Evolutionary conservation across 352 stramenopile species (phyloP), one percentile per base, ranked within the genome.

Genomic region (Pythium brassicae): DNA sequence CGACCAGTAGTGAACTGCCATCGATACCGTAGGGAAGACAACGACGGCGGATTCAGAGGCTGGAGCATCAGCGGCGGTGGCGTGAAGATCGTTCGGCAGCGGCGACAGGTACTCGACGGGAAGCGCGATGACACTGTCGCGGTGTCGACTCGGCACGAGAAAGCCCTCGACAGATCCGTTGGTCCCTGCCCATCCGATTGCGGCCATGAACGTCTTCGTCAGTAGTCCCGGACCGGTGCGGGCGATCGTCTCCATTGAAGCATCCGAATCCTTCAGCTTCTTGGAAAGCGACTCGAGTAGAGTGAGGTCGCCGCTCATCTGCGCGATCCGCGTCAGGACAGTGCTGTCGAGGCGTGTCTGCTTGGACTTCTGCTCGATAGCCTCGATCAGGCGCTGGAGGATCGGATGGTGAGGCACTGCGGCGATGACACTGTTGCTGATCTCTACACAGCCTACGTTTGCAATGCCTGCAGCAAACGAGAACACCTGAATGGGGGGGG

Each of bases 381-480:
- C 59, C 3, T 72, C 52, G 26, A 82, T 63, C n/a, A 82, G 42
- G 17, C 63, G 57, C 8, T 23, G 35, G 12, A 78, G 35, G 20
- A 82, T 77, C 22, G 64, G 54, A 39, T 82, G 72, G 22, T 47
- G 39, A 20, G 56, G 50, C 9, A 19, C 35, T 2, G 67, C 68
- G 12, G 70, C 71, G 22, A 91, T 59, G n/a, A 90, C 59, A 11
- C 68, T 82, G 52, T 90, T 91, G 69, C 86, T 91, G 32, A 90
- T 67, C 78, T 91, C 79, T 9, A 91, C 63, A 29, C 74, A 78
- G 45, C 65, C 69, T 2, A 74, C 83, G 67, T 90, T 91, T 23
- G 81, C 85, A 14, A 91, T 65, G 15, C 81, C 81, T 10, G 69
- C 66, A 25, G 76, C 60, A 53, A 91, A 87, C 8, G 74, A 50